Percentiles rank a stretch among this genome's conserved stretches.
Conservation (phyloP, 2,329 filamentous ascomycete genomes). For the Didymella keratinophila region DNA sequence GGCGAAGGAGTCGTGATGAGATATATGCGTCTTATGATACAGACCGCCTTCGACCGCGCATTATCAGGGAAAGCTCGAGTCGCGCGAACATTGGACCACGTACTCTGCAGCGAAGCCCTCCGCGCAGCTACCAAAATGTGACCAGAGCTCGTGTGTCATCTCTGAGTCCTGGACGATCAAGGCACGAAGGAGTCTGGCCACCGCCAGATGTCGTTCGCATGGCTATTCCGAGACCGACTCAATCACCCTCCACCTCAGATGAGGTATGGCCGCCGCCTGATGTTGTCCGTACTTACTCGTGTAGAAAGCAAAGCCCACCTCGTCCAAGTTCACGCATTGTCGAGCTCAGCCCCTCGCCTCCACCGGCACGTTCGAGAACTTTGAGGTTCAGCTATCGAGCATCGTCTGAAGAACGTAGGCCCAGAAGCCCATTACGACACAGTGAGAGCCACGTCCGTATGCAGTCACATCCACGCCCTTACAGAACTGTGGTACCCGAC, state of each 20-base stretch:
- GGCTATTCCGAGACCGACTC: constrained; percentile 4
- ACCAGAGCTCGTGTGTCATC: constrained; percentile 30
- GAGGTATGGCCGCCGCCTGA: constrained; percentile 38
- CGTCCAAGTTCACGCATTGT: constrained; percentile 30
- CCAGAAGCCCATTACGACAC: constrained; percentile 18
- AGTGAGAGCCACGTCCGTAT: constrained; percentile 34
- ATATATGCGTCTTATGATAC: constrained; percentile 28
- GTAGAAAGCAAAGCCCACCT: constrained; percentile 24
- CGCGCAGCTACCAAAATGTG: constrained; percentile 16
- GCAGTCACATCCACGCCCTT: constrained; percentile 37
- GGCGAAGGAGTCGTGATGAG: constrained; percentile 33
- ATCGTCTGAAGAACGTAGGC: constrained; percentile 27
- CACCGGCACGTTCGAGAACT: constrained; percentile 25
- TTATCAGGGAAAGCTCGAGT: constrained; percentile 29
- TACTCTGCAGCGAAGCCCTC: constrained; percentile 31
- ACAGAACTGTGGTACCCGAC: constrained; percentile 31
- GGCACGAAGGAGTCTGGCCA: constrained; percentile 30
- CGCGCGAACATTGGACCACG: constrained; percentile 36
- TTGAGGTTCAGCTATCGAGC: constrained; percentile 26
- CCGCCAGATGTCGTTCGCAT: constrained; percentile 30
- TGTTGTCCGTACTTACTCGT: constrained; percentile 34
- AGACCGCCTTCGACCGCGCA: constrained; percentile 25
- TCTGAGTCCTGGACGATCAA: constrained; percentile 31
- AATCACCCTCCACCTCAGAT: constrained; percentile 13
- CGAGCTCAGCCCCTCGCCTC: constrained; percentile 37